Conservation (phyloP, 2,329 filamentous ascomycete genomes). For the Canariomyces notabilis region DNA sequence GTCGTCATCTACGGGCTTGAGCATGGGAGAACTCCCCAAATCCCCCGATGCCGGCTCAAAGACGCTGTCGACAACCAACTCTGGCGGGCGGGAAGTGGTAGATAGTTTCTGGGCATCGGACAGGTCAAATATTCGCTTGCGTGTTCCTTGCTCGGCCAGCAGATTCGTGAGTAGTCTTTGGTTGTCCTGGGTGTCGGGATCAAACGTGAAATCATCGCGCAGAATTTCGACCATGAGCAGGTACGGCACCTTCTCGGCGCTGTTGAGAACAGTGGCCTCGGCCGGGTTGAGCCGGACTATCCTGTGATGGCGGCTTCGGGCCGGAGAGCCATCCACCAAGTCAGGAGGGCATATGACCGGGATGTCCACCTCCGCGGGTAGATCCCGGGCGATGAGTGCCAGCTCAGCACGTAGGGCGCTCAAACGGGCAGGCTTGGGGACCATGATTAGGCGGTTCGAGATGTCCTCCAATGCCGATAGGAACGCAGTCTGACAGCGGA, state of each 20-base stretch:
- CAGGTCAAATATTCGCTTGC: conserved; percentile 61
- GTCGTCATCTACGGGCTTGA: conserved; percentile 53
- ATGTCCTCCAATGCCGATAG: conserved; percentile 76
- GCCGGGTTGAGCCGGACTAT: conserved; percentile 80
- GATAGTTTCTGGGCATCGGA: conserved; percentile 59
- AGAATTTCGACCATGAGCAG: conserved; percentile 80
- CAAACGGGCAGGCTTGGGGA: conserved; percentile 74
- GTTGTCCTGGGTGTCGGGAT: conserved; percentile 69
- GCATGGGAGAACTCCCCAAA: conserved; percentile 65
- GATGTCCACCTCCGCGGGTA: conserved; percentile 79
- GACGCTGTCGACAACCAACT: conserved; percentile 61
- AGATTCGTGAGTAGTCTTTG: conserved; percentile 56
- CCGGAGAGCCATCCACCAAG: conserved; percentile 65
- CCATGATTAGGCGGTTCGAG: conserved; percentile 75
- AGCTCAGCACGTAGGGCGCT: conserved; percentile 78
- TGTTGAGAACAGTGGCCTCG: conserved; percentile 80
- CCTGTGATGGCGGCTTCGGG: conserved; percentile 72
- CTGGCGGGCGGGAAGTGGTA: conserved; percentile 36
- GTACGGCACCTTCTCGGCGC: conserved; percentile 80
- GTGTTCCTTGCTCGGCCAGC: conserved; percentile 51
- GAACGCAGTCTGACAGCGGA: conserved; percentile 75
- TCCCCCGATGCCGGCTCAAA: conserved; percentile 80
- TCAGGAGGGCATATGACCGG: conserved; percentile 75
- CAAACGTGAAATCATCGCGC: conserved; percentile 76
- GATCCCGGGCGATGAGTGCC: conserved; percentile 72